Evolutionary conservation across 2,329 filamentous ascomycete species (phyloP).

Genomic region (Graphiopsis chlorocephala): DNA sequence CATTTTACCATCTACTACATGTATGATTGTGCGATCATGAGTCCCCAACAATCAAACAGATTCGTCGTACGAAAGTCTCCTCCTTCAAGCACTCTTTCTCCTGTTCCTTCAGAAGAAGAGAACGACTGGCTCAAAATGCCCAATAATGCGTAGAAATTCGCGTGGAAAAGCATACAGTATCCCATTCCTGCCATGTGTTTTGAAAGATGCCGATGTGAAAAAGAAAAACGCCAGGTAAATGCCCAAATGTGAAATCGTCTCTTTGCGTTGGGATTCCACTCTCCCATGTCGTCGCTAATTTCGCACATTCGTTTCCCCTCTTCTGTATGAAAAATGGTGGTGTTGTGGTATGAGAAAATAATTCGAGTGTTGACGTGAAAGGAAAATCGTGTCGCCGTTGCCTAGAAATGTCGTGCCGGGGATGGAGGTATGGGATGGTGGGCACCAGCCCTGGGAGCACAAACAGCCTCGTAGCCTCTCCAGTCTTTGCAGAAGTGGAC

Average conservation of each 20-base stretch:
- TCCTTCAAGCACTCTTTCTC: background rate
- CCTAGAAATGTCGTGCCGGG: background rate
- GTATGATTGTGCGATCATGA: background rate
- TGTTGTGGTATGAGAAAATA: background rate
- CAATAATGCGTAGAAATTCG: background rate
- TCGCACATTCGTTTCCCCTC: background rate
- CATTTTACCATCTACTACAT: background rate
- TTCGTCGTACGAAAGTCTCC: background rate
- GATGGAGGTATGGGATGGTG: background rate
- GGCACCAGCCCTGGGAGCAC: background rate
- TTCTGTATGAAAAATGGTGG: background rate
- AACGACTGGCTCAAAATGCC: background rate
- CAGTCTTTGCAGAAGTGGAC: background rate
- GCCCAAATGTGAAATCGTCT: background rate
- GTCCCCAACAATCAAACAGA: background rate
- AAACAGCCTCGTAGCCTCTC: background rate
- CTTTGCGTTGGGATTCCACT: background rate
- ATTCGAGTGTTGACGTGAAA: background rate
- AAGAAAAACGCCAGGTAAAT: background rate
- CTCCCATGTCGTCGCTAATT: background rate
- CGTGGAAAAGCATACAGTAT: background rate
- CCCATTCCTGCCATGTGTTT: background rate
- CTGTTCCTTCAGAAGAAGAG: background rate
- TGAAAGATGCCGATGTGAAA: background rate
- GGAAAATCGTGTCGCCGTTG: background rate